A percentile compares a stretch with the other conserved stretches of the same genome.
Evolutionary conservation across 768 basidiomycete species (phyloP).

Genomic region (Kwoniella dendrophila): DNA sequence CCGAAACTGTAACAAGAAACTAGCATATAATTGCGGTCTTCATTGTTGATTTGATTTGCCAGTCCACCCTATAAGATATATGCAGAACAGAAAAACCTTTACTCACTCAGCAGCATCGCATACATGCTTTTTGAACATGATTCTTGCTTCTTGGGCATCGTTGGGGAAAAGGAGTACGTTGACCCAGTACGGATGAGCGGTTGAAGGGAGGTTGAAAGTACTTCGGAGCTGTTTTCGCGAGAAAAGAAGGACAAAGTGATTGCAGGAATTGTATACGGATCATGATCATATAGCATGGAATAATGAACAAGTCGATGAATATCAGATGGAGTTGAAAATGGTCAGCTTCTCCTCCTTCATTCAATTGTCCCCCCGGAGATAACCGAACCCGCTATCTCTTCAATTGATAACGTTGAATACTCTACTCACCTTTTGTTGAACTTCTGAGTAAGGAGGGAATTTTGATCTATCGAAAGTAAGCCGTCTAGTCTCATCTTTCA

Average conservation of each 20-base stretch:
- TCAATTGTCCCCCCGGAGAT: constrained; percentile 7
- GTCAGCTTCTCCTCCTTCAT: not conserved
- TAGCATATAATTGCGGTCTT: too few relatives aligned
- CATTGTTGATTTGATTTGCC: too few relatives aligned
- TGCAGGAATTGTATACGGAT: too few relatives aligned
- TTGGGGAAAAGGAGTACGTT: constrained; percentile 50
- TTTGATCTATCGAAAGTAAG: constrained; percentile 39
- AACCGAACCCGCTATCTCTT: not conserved
- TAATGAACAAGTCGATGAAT: too few relatives aligned
- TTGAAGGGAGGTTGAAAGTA: constrained; percentile 50
- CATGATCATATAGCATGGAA: too few relatives aligned
- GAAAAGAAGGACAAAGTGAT: not conserved
- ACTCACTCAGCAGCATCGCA: constrained; percentile 52
- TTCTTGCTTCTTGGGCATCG: constrained; percentile 40
- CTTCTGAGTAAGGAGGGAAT: constrained; percentile 46
- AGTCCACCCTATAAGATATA: not conserved
- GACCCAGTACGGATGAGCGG: constrained; percentile 49
- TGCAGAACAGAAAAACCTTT: not conserved
- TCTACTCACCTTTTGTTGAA: constrained; percentile 50
- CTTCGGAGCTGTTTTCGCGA: constrained; percentile 34
- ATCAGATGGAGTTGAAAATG: not conserved
- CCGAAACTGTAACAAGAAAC: too few relatives aligned
- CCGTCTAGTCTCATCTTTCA: constrained; percentile 51
- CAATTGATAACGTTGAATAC: not conserved
- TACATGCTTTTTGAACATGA: constrained; percentile 53